These are phyloP conservation scores for Priceomyces medius DNA, from an alignment of 805 yeast species.

Conservation along the genomic window DNA sequence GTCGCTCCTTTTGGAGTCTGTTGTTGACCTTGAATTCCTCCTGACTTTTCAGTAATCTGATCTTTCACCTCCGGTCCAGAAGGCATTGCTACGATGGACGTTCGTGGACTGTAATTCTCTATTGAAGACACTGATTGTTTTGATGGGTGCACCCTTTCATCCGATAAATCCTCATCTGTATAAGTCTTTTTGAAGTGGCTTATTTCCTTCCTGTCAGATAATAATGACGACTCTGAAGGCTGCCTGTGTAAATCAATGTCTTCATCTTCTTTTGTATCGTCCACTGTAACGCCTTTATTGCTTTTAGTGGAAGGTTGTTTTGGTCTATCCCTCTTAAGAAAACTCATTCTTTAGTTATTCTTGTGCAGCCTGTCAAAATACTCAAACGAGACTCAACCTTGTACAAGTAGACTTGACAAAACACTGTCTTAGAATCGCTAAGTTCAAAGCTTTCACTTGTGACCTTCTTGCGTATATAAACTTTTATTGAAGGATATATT, in stretches of 20 bases:
- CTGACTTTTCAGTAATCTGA: not conserved
- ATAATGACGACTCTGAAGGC: not conserved
- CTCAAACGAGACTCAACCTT: not conserved
- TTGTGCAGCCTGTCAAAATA: not conserved
- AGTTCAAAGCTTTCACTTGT: not conserved
- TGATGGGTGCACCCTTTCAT: conserved; percentile 2
- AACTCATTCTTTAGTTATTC: conserved; percentile 13
- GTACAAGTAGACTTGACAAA: not conserved
- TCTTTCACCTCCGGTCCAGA: conserved; percentile 4
- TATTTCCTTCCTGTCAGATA: not conserved
- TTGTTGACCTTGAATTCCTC: not conserved
- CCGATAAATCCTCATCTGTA: conserved; percentile 2
- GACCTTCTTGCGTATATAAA: too few species aligned
- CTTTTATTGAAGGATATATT: not conserved
- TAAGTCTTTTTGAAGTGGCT: not conserved
- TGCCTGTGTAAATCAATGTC: not conserved
- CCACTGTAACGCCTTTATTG: not conserved
- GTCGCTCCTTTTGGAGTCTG: conserved; percentile 41
- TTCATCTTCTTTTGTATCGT: not conserved
- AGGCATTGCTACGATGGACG: conserved; percentile 17
- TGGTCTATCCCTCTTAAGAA: conserved; percentile 17
- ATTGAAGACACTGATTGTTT: not conserved
- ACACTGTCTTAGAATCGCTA: not conserved
- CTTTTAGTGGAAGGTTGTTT: conserved; percentile 1
- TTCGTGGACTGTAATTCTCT: conserved; percentile 19